phyloP scores from a whole-genome alignment of 208 protist species.

The Tritrichomonas foetus region DNA sequence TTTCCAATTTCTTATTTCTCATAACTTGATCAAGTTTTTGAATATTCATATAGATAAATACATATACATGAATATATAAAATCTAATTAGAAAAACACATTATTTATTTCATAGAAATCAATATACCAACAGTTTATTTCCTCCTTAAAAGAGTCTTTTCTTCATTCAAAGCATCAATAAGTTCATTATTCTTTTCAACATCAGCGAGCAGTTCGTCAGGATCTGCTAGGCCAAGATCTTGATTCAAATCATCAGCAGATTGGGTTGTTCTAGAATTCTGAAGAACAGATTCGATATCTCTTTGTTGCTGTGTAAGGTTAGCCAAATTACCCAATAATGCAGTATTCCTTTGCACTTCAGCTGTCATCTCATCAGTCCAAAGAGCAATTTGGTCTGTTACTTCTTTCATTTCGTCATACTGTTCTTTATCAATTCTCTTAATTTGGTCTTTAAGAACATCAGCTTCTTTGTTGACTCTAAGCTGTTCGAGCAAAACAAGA shows the following conservation, averaged over 20 bases:
- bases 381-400: background rate
- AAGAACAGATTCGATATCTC: background rate
- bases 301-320: background rate
- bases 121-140: background rate
- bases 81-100: too few relatives aligned
- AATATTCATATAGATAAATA: too few relatives aligned
- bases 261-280: background rate
- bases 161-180: constrained; percentile 1
- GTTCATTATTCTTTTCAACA: background rate
- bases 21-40: too few relatives aligned
- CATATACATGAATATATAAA: too few relatives aligned
- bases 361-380: background rate
- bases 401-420: background rate
- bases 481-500: constrained; percentile 32
- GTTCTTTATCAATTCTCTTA: background rate
- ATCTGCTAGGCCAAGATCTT: background rate
- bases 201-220: background rate
- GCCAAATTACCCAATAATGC: background rate
- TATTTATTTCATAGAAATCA: too few relatives aligned
- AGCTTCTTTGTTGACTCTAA: background rate
- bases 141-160: background rate
- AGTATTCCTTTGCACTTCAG: background rate
- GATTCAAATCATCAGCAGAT: background rate
- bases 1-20: too few relatives aligned
- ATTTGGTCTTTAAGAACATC: background rate